Conservation (phyloP, 2,329 filamentous ascomycete species). For the Cyanodermella asteris region DNA sequence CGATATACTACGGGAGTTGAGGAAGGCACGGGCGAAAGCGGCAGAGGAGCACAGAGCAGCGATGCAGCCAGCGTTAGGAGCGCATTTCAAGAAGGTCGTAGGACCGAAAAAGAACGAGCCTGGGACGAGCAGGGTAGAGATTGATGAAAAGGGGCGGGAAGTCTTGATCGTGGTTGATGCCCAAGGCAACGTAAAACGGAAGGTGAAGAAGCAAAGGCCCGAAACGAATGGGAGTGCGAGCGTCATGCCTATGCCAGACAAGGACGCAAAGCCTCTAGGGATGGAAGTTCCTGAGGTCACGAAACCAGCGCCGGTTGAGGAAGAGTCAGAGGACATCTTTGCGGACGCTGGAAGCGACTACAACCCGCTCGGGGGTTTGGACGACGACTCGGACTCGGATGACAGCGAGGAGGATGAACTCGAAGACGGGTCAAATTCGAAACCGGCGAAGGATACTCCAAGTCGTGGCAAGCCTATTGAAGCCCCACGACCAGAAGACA, state of each 20-base stretch:
- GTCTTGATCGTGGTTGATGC: constrained; percentile 36
- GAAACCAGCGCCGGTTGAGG: constrained; percentile 11
- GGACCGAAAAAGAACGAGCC: constrained; percentile 24
- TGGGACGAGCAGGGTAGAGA: constrained; percentile 31
- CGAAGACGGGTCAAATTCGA: constrained; percentile 3
- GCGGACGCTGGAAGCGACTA: constrained; percentile 36
- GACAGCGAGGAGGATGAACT: constrained; percentile 17
- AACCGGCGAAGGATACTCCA: constrained; percentile 6
- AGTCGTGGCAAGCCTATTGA: constrained; percentile 8
- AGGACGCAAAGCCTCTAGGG: constrained; percentile 25
- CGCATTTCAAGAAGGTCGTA: constrained; percentile 33
- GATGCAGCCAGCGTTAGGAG: constrained; percentile 28
- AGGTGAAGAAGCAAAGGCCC: constrained; percentile 30
- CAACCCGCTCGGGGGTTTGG: constrained; percentile 33
- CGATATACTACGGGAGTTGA: constrained; percentile 37
- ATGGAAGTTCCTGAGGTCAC: constrained; percentile 22
- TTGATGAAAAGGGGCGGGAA: constrained; percentile 31
- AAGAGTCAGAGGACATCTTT: constrained; percentile 39
- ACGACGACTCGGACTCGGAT: constrained; percentile 24
- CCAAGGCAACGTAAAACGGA: constrained; percentile 39
- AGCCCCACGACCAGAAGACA: constrained; percentile 3
- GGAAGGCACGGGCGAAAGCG: constrained; percentile 24
- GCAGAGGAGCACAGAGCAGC: constrained; percentile 16
- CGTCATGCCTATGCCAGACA: constrained; percentile 22
- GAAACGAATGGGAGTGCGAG: constrained; percentile 10